These are phyloP conservation scores for Tylopilus felleus DNA, from an alignment of 768 basidiomycete genomes.

Conservation along the genomic window DNA sequence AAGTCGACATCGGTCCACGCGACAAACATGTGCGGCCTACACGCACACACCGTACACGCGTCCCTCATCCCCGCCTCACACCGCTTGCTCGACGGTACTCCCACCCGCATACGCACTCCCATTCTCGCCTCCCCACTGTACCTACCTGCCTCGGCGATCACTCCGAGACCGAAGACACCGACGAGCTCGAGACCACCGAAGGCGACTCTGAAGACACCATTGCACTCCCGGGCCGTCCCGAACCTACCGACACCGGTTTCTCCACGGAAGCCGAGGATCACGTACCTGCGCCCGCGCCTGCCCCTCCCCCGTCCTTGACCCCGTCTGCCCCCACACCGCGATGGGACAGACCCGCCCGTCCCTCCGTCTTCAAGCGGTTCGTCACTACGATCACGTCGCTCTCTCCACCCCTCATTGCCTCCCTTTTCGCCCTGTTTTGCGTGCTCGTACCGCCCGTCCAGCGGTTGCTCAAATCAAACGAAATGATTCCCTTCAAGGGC, in stretches of 20 bases:
- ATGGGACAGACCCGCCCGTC: background rate
- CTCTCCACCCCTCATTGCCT: constrained; percentile 86
- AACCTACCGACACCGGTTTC: constrained; percentile 7
- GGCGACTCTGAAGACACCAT: constrained; percentile 24
- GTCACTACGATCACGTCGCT: constrained; percentile 51
- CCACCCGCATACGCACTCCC: background rate
- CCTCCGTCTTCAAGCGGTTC: background rate
- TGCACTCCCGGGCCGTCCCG: constrained; percentile 2
- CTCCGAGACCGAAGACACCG: constrained; percentile 22
- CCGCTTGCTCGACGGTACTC: background rate
- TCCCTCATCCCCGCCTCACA: background rate
- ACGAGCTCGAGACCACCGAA: constrained; percentile 15
- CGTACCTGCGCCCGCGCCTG: background rate
- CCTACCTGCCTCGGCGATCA: constrained; percentile 24
- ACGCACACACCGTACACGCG: background rate
- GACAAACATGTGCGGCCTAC: background rate
- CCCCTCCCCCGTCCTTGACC: background rate
- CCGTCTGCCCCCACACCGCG: background rate
- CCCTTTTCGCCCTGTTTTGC: constrained; percentile 68
- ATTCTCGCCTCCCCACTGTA: constrained; percentile 20
- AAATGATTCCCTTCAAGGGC: constrained; percentile 63
- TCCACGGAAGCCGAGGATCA: constrained; percentile 15
- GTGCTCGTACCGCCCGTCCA: constrained; percentile 78
- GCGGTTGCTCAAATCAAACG: constrained; percentile 53
- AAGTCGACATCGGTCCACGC: background rate